These are phyloP conservation scores for Carallia brachiata DNA, from an alignment of 345 rosid species.

Conservation along the genomic window DNA sequence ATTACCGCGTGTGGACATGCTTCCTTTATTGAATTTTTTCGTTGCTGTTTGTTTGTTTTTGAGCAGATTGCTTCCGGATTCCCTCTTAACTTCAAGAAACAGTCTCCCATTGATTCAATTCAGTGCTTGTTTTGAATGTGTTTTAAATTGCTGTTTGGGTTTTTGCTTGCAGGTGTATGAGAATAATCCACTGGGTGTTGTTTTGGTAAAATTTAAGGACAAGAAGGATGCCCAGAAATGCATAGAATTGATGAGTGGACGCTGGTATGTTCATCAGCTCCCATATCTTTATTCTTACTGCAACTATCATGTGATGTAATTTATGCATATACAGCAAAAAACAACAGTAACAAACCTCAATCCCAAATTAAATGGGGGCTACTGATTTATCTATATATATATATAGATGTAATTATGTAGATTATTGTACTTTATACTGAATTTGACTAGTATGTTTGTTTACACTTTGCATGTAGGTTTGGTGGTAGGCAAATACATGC, in stretches of 20 bases:
- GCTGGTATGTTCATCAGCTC: conserved; percentile 55
- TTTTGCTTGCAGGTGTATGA: conserved; percentile 64
- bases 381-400: no score
- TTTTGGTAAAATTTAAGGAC: conserved; percentile 81
- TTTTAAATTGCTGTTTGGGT: neutral
- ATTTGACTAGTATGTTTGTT: neutral
- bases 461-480: conserved; percentile 47
- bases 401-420: no score
- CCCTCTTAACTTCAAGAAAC: no score
- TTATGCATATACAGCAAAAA: no score
- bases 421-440: neutral
- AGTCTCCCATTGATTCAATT: neutral
- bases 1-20: no score
- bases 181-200: conserved; percentile 89
- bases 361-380: no score
- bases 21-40: no score
- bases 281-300: no score
- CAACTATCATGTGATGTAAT: no score
- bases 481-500: conserved; percentile 85
- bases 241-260: conserved; percentile 85
- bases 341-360: no score
- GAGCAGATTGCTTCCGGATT: no score
- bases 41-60: no score
- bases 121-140: neutral
- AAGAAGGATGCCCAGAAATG: conserved; percentile 84